phyloP scores from a whole-genome alignment of 1,284 basidiomycete genomes.

The Rhodofomes roseus region DNA sequence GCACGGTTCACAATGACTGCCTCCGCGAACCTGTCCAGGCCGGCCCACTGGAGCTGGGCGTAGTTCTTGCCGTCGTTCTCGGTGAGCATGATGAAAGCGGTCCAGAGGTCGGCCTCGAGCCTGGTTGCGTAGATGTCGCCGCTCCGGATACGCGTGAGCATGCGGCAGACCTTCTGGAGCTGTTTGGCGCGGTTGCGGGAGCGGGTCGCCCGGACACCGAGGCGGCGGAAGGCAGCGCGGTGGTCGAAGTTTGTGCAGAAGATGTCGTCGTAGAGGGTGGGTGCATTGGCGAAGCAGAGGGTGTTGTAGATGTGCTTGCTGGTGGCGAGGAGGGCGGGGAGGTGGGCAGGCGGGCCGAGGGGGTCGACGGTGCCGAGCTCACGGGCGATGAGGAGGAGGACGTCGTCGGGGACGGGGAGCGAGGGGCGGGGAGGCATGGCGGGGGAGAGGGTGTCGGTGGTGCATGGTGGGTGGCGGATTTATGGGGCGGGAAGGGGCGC shows the following conservation, averaged over 20 bases:
- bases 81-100: constrained; percentile 59
- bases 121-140: constrained; percentile 31
- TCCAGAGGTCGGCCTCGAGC: constrained; percentile 47
- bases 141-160: constrained; percentile 39
- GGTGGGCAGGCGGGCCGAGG: constrained; percentile 36
- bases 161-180: constrained; percentile 39
- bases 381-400: constrained; percentile 55
- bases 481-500: constrained; percentile 10
- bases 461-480: constrained; percentile 4
- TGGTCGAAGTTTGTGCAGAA: constrained; percentile 62
- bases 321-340: constrained; percentile 48
- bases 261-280: constrained; percentile 54
- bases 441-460: constrained; percentile 9
- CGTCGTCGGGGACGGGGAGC: constrained; percentile 53
- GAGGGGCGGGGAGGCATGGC: constrained; percentile 18
- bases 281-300: constrained; percentile 46
- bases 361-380: constrained; percentile 40
- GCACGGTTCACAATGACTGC: constrained; percentile 41
- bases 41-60: constrained; percentile 50
- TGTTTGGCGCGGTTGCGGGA: constrained; percentile 44
- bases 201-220: constrained; percentile 35
- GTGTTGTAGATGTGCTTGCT: constrained; percentile 39
- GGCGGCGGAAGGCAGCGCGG: constrained; percentile 51
- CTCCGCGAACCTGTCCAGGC: constrained; percentile 45
- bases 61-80: constrained; percentile 79